phyloP scores from a whole-genome alignment of 2,329 filamentous ascomycete genomes.

The Colletotrichum plurivorum region DNA sequence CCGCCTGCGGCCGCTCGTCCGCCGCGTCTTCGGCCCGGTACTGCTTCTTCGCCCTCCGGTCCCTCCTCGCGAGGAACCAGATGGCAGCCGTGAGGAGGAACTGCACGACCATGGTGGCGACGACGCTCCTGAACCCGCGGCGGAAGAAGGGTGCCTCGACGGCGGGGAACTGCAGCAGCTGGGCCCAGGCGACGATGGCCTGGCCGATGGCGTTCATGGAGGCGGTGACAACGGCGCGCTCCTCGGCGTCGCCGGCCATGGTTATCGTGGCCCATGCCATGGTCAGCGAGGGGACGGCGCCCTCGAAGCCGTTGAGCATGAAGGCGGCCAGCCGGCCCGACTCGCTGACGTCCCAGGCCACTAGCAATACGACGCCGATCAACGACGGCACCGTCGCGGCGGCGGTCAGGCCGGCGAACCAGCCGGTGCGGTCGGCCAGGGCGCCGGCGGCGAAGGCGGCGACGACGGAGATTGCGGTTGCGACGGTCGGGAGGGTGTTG shows the following conservation, averaged over 20 bases:
- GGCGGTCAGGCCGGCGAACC: slow-evolving; percentile 53
- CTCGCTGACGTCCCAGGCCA: slow-evolving; percentile 55
- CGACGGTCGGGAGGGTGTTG: slow-evolving; percentile 58
- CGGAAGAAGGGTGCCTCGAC: slow-evolving; percentile 52
- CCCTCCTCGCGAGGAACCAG: slow-evolving; percentile 24
- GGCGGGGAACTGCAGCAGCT: slow-evolving; percentile 56
- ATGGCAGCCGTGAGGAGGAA: slow-evolving; percentile 41
- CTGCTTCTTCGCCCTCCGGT: slow-evolving; percentile 6
- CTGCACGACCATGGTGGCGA: slow-evolving; percentile 52
- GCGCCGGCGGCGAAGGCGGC: slow-evolving; percentile 51
- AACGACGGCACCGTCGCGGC: slow-evolving; percentile 51
- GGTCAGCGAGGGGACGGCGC: slow-evolving; percentile 51
- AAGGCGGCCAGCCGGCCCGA: slow-evolving; percentile 53
- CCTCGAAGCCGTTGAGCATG: slow-evolving; percentile 54
- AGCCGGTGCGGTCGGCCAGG: slow-evolving; percentile 50
- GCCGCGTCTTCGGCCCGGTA: background rate
- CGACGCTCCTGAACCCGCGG: slow-evolving; percentile 47
- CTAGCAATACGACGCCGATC: slow-evolving; percentile 50
- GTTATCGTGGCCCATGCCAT: slow-evolving; percentile 57
- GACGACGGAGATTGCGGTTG: slow-evolving; percentile 54
- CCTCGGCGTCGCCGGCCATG: slow-evolving; percentile 56
- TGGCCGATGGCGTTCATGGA: slow-evolving; percentile 61
- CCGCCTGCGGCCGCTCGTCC: background rate
- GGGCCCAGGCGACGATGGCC: slow-evolving; percentile 55
- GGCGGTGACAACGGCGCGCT: slow-evolving; percentile 56